Percentiles rank a stretch among this genome's conserved stretches.
Conservation (phyloP, 148 eudicot genomes). For the Cornus controversa region DNA sequence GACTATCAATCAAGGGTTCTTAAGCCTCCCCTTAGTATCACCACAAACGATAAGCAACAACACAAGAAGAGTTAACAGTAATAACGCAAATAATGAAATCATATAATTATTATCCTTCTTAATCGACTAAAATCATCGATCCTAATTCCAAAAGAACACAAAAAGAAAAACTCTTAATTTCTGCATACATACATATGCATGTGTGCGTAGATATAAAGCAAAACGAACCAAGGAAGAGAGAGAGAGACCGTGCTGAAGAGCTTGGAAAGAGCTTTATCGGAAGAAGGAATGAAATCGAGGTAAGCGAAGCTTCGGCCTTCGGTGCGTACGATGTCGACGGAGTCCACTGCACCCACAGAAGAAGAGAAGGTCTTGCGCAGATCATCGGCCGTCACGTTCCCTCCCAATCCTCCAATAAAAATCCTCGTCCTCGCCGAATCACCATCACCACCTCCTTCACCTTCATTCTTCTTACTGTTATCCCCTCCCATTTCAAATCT, state of each 20-base stretch:
- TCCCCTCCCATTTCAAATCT: neutral
- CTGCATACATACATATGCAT: neutral
- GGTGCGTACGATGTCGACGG: slow-evolving; percentile 61
- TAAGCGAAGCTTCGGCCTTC: slow-evolving; percentile 89
- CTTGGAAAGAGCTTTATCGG: slow-evolving; percentile 76
- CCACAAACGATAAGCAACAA: no score
- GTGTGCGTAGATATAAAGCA: neutral
- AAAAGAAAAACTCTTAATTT: neutral
- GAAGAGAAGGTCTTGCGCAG: slow-evolving; percentile 61
- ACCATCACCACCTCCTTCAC: neutral
- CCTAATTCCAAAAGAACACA: neutral
- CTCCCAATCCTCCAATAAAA: slow-evolving; percentile 82
- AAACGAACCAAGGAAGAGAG: neutral
- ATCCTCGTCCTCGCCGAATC: slow-evolving; percentile 38
- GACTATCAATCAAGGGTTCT: no score
- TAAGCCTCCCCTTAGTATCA: no score
- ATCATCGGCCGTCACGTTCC: slow-evolving; percentile 58
- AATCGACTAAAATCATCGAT: neutral
- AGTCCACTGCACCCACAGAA: slow-evolving; percentile 45
- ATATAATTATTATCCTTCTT: no score
- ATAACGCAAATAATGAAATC: no score
- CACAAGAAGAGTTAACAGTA: neutral
- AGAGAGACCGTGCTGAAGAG: slow-evolving; percentile 77
- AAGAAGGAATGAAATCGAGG: slow-evolving; percentile 71
- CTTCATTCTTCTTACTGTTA: neutral